These are phyloP conservation scores for Penicillium paradoxum DNA, from an alignment of 495 filamentous ascomycete genomes.

Conservation along the genomic window DNA sequence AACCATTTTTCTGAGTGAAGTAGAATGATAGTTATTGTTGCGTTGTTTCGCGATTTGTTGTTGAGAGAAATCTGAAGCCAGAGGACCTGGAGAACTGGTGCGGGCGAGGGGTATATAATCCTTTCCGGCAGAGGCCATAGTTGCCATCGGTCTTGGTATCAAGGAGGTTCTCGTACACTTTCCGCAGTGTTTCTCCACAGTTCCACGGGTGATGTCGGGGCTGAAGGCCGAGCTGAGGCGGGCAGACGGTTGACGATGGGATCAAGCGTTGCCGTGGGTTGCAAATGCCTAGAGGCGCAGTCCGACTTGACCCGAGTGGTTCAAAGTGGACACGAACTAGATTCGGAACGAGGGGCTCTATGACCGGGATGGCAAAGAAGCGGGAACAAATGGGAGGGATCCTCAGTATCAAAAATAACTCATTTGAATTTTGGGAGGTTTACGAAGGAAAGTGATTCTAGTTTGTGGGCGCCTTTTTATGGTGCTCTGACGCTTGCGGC, in stretches of 20 bases:
- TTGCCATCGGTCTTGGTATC: constrained; percentile 21
- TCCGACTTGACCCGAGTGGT: constrained; percentile 39
- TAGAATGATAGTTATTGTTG: constrained; percentile 60
- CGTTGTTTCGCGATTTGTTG: constrained; percentile 58
- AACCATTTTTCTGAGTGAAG: constrained; percentile 59
- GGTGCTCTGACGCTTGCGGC: constrained; percentile 6
- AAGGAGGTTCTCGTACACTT: constrained; percentile 25
- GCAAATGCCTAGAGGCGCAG: constrained; percentile 25
- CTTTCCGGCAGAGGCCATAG: constrained; percentile 39
- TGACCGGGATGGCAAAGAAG: constrained; percentile 1
- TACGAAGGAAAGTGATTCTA: neutral
- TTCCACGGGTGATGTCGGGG: constrained; percentile 45
- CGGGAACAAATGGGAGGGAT: constrained; percentile 4
- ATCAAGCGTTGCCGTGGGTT: constrained; percentile 26
- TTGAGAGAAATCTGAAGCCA: constrained; percentile 53
- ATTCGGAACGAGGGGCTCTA: constrained; percentile 25
- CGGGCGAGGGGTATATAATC: constrained; percentile 44
- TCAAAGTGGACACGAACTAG: constrained; percentile 37
- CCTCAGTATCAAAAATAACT: constrained; percentile 12
- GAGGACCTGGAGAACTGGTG: constrained; percentile 46
- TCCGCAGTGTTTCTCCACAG: constrained; percentile 40
- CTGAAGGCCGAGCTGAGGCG: constrained; percentile 34
- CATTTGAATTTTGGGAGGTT: constrained; percentile 1
- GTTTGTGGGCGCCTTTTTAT: constrained; percentile 1
- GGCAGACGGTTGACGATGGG: constrained; percentile 24